phyloP scores from a whole-genome alignment of 2,329 filamentous ascomycete species.

The Ceratocystis albifundus region DNA sequence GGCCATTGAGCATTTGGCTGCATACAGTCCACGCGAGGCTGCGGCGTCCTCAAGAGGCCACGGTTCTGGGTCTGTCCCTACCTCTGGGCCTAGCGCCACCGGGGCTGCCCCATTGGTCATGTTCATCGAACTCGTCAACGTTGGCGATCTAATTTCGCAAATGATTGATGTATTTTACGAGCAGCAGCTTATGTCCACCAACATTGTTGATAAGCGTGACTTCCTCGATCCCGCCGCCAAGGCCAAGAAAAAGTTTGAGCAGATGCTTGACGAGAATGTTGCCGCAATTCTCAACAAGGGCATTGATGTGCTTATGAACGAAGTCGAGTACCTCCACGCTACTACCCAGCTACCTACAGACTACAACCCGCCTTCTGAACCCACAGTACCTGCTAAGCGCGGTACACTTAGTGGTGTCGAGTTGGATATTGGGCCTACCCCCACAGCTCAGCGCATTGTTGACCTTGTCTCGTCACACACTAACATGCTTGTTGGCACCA shows the following conservation, averaged over 20 bases:
- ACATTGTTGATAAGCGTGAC: conserved; percentile 82
- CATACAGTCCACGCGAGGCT: conserved; percentile 80
- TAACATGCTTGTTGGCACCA: conserved; percentile 83
- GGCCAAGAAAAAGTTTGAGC: conserved; percentile 96
- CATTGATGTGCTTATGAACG: conserved; percentile 95
- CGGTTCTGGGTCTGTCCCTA: conserved; percentile 6
- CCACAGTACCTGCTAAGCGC: conserved; percentile 23
- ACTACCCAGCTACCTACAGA: conserved; percentile 78
- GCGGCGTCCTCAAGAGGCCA: conserved; percentile 54
- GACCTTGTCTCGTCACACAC: conserved; percentile 81
- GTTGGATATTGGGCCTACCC: conserved; percentile 54
- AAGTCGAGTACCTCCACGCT: conserved; percentile 89
- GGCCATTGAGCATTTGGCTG: conserved; percentile 78
- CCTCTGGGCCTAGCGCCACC: neutral
- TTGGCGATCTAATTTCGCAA: conserved; percentile 92
- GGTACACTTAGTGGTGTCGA: conserved; percentile 29
- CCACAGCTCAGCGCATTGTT: conserved; percentile 68
- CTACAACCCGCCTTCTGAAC: conserved; percentile 51
- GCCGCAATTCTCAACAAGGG: conserved; percentile 93
- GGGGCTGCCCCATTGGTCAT: conserved; percentile 78
- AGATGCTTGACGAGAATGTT: conserved; percentile 94
- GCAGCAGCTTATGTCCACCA: conserved; percentile 74
- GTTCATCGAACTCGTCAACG: conserved; percentile 94
- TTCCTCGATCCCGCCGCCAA: conserved; percentile 85
- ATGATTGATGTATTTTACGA: conserved; percentile 99